A percentile compares a stretch with the other conserved stretches of the same genome.
phyloP scores from a whole-genome alignment of 345 rosid species.

The Eucalyptus coolabah region DNA sequence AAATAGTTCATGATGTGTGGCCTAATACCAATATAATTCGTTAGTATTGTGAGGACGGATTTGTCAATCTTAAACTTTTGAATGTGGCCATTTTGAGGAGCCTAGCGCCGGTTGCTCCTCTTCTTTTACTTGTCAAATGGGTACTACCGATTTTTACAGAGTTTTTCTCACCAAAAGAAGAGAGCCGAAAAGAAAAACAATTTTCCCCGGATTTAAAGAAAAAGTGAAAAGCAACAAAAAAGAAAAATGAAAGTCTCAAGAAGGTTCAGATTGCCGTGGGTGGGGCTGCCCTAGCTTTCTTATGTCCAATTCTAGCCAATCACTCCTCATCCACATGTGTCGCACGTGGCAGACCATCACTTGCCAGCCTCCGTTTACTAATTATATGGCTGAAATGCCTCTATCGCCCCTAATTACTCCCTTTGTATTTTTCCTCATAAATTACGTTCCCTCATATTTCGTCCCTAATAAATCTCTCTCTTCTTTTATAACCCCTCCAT shows the following conservation, averaged over 20 bases:
- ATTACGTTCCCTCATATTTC: not conserved
- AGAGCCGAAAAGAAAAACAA: not conserved
- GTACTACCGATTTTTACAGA: not conserved
- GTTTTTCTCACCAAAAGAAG: not conserved
- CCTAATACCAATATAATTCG: rapidly evolving
- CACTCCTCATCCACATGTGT: not conserved
- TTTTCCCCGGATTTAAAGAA: not conserved
- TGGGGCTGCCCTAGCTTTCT: not conserved
- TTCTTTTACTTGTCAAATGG: not conserved
- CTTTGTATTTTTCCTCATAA: not conserved
- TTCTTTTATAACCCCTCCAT: not conserved
- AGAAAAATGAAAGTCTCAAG: not conserved
- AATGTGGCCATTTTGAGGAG: not conserved
- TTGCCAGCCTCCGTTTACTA: not conserved
- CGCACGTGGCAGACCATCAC: not conserved
- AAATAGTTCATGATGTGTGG: rapidly evolving
- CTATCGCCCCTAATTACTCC: not conserved
- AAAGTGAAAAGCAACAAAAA: too few relatives aligned
- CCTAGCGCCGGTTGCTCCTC: not conserved
- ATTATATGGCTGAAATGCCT: not conserved
- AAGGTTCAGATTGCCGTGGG: not conserved
- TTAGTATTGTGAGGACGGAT: rapidly evolving
- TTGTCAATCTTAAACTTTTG: not conserved
- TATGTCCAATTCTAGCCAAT: not conserved
- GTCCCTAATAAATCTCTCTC: not conserved